Conservation (phyloP, 805 yeast genomes). For the Teunomyces funiuensis region DNA sequence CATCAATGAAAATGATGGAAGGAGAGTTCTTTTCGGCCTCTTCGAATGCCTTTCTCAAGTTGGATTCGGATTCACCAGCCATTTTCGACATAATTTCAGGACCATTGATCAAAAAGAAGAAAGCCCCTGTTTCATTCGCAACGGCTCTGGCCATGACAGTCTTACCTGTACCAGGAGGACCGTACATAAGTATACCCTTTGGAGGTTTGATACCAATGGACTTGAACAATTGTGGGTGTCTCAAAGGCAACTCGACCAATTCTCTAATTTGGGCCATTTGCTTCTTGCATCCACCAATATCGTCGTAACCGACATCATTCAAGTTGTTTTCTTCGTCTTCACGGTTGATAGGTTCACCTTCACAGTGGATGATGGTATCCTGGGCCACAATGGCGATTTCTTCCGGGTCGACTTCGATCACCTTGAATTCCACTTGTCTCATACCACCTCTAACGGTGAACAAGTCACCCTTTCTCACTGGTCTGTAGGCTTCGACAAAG, state of each 20-base stretch:
- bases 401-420: slow-evolving; percentile 96
- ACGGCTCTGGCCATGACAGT: slow-evolving; percentile 99
- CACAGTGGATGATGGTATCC: slow-evolving; percentile 96
- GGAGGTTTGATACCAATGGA: slow-evolving; percentile 99
- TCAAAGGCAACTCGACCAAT: slow-evolving; percentile 93
- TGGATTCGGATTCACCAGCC: slow-evolving; percentile 99
- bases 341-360: slow-evolving; percentile 97
- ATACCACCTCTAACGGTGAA: slow-evolving; percentile 97
- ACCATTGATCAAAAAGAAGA: slow-evolving; percentile 96
- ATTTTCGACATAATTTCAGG: slow-evolving; percentile 99
- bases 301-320: slow-evolving; percentile 97
- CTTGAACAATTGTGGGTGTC: slow-evolving; percentile 98
- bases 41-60: slow-evolving; percentile 95
- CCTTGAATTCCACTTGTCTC: slow-evolving; percentile 99
- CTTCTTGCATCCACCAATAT: slow-evolving; percentile 98
- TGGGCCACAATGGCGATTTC: slow-evolving; percentile 98
- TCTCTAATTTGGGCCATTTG: slow-evolving; percentile 99
- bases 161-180: slow-evolving; percentile 99
- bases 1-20: slow-evolving; percentile 95
- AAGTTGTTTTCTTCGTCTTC: slow-evolving; percentile 97
- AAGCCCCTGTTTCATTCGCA: slow-evolving; percentile 98
- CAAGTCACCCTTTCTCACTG: slow-evolving; percentile 95
- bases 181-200: slow-evolving; percentile 95
- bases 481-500: slow-evolving; percentile 98
- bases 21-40: slow-evolving; percentile 99